These are phyloP conservation scores for apple (Malus domestica) DNA, from an alignment of 306 rosid species.

Conservation along the genomic window ASM211411v1 NC_041803.1:23835001-23835500, in stretches of 20 bases:
- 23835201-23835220: constrained; percentile 89
- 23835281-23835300: constrained; percentile 76
- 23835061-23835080: constrained; percentile 89
- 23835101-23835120: constrained; percentile 83
- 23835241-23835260: constrained; percentile 96
- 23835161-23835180: constrained; percentile 88
- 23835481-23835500: constrained; percentile 50
- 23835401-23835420: constrained; percentile 67
- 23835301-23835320: constrained; percentile 72
- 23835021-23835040: constrained; percentile 92
- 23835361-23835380: constrained; percentile 97
- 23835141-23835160: constrained; percentile 79
- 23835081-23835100: constrained; percentile 87
- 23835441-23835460: constrained; percentile 72
- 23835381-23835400: constrained; percentile 64
- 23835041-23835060: constrained; percentile 78
- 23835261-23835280: constrained; percentile 93
- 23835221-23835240: constrained; percentile 80
- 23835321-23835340: constrained; percentile 74
- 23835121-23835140: constrained; percentile 62
- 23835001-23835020: constrained; percentile 87
- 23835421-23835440: constrained; percentile 71
- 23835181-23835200: constrained; percentile 91
- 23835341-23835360: constrained; percentile 81
- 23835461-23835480: constrained; percentile 71